Evolutionary conservation across 1,284 basidiomycete genomes (phyloP).

Genomic region (Coniferiporia sulphurascens): DNA sequence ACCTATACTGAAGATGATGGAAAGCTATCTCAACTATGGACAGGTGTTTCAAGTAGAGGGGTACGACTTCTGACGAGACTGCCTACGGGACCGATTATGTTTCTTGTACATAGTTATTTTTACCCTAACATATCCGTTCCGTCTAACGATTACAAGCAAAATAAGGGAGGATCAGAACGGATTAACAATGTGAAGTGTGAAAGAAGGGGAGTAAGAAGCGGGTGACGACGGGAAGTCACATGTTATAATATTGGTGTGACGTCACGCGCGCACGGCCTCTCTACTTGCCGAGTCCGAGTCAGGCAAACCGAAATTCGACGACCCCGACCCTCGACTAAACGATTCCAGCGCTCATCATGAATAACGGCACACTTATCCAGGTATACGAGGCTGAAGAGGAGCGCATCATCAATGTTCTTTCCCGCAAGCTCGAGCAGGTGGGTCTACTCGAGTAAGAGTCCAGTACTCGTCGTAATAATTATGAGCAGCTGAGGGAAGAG

Average conservation of each 20-base stretch:
- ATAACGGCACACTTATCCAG: conserved; percentile 51
- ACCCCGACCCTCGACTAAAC: background rate
- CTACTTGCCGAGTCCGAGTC: background rate
- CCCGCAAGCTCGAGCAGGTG: conserved; percentile 14
- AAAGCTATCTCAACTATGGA: conserved; percentile 78
- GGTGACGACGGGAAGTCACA: no score
- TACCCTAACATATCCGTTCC: no score
- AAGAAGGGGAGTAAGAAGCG: no score
- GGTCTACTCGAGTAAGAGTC: background rate
- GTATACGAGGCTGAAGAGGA: conserved; percentile 85
- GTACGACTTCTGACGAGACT: conserved; percentile 55
- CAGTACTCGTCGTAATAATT: background rate
- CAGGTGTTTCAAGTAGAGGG: conserved; percentile 78
- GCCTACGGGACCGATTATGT: background rate
- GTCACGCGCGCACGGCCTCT: no score
- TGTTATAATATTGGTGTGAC: no score
- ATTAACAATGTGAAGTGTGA: no score
- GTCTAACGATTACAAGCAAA: no score
- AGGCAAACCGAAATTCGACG: background rate
- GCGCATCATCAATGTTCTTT: conserved; percentile 65
- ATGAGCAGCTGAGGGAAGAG: conserved; percentile 63
- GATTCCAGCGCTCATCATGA: background rate
- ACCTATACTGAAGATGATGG: conserved; percentile 81
- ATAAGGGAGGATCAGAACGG: no score
- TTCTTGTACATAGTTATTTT: background rate